These are phyloP conservation scores for Crucihimalaya himalaica DNA, from an alignment of 345 rosid genomes.

Conservation along the genomic window DNA sequence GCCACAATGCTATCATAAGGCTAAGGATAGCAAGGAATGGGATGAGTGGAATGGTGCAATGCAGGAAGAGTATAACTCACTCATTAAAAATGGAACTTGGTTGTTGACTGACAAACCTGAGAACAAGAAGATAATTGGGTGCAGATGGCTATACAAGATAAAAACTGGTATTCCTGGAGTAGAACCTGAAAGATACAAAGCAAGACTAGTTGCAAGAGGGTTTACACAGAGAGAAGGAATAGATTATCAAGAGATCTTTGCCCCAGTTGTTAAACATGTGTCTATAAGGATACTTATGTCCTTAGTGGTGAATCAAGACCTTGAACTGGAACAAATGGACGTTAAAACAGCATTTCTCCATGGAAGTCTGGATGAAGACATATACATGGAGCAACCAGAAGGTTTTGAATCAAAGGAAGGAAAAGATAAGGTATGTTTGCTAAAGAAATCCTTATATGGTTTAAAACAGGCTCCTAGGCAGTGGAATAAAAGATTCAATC, in stretches of 20 bases:
- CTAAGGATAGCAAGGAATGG: background rate
- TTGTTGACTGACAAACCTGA: accelerated
- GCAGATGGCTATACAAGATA: background rate
- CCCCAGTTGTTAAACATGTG: too few species aligned
- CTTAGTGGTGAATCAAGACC: too few species aligned
- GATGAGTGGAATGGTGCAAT: background rate
- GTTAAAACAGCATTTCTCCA: background rate
- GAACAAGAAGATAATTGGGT: background rate
- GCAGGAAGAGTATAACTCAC: background rate
- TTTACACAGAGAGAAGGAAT: too few species aligned
- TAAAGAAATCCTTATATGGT: background rate
- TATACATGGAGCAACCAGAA: background rate
- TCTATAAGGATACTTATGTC: too few species aligned
- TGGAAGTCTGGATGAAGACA: too few species aligned
- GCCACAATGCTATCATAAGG: background rate
- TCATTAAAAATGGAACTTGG: background rate
- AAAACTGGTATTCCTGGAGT: background rate
- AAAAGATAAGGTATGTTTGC: background rate
- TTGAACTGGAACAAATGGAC: background rate
- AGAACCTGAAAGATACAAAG: background rate
- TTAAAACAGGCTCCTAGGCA: background rate
- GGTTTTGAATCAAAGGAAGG: background rate
- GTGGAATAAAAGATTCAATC: background rate
- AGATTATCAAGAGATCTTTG: too few species aligned
- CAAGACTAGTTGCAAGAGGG: too few species aligned